Conservation (phyloP, 148 eudicot genomes). For the Silene uniflora region DNA sequence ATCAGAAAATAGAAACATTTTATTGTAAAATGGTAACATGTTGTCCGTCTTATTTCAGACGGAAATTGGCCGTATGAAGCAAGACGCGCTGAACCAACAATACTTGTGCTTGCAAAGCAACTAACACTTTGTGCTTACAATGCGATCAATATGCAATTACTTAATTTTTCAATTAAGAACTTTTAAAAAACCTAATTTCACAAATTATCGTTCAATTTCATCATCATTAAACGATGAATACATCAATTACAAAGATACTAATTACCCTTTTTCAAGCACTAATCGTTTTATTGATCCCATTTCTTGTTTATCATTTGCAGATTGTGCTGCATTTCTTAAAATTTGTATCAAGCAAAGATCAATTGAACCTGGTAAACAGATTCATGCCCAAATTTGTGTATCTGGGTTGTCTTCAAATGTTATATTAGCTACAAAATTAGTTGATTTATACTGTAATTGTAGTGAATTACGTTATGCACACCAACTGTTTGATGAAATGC, state of each 20-base stretch:
- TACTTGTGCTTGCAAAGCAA: too few relatives aligned
- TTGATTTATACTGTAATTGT: constrained; percentile 59
- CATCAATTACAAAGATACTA: neutral
- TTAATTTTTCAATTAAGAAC: constrained; percentile 5
- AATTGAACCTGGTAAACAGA: constrained; percentile 67
- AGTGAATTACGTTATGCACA: constrained; percentile 45
- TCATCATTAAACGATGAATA: constrained; percentile 4
- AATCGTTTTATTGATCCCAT: constrained; percentile 9
- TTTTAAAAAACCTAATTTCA: neutral
- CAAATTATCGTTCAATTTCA: constrained; percentile 15
- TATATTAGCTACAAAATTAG: constrained; percentile 59
- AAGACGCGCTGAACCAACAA: too few relatives aligned
- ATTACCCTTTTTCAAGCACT: constrained; percentile 12
- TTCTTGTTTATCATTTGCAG: constrained; percentile 12
- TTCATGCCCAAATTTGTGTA: constrained; percentile 56
- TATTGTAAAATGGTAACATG: too few relatives aligned
- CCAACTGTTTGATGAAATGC: constrained; percentile 67
- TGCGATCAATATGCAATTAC: constrained; percentile 13
- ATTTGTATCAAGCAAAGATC: constrained; percentile 53
- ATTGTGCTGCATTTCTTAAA: constrained; percentile 42
- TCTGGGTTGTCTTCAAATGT: constrained; percentile 44
- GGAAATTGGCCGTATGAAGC: too few relatives aligned
- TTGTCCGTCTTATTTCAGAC: too few relatives aligned
- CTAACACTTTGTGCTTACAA: too few relatives aligned
- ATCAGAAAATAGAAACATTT: too few relatives aligned